phyloP scores from a whole-genome alignment of 2,329 filamentous ascomycete species.

The Diplodia mutila region DNA sequence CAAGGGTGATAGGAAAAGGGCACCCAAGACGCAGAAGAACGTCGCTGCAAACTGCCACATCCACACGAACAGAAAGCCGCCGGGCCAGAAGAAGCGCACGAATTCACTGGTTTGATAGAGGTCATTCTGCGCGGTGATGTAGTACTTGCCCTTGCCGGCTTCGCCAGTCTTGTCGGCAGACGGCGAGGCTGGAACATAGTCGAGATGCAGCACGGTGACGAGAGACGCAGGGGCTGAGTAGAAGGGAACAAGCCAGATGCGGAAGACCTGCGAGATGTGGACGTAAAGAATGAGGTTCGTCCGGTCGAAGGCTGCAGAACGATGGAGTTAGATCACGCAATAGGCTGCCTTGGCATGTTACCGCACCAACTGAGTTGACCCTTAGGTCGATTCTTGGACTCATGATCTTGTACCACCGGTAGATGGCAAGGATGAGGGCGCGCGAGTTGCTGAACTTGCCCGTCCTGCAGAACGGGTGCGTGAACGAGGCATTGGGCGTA shows the following conservation, averaged over 20 bases:
- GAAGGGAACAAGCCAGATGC: conserved; percentile 76
- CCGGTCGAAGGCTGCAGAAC: conserved; percentile 67
- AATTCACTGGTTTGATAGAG: conserved; percentile 78
- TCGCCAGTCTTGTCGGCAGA: neutral
- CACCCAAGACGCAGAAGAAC: conserved; percentile 64
- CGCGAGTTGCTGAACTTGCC: conserved; percentile 64
- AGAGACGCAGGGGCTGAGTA: conserved; percentile 70
- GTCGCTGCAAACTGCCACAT: conserved; percentile 69
- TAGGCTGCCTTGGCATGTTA: neutral
- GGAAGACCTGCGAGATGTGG: conserved; percentile 73
- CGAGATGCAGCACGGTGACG: conserved; percentile 68
- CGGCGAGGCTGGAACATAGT: conserved; percentile 42
- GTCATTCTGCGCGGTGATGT: conserved; percentile 77
- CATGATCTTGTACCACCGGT: conserved; percentile 75
- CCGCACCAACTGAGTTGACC: conserved; percentile 63
- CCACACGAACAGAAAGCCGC: conserved; percentile 61
- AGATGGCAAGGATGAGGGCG: conserved; percentile 69
- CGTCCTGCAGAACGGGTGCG: conserved; percentile 77
- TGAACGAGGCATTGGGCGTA: conserved; percentile 70
- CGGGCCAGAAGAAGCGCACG: conserved; percentile 70
- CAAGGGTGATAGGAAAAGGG: conserved; percentile 56
- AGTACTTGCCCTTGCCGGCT: conserved; percentile 58
- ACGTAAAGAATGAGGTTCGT: conserved; percentile 71
- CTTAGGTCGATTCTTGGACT: conserved; percentile 72
- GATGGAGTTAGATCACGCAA: conserved; percentile 23